Evolutionary conservation across 495 filamentous ascomycete species (phyloP).

Genomic region (Amniculicola lignicola): DNA sequence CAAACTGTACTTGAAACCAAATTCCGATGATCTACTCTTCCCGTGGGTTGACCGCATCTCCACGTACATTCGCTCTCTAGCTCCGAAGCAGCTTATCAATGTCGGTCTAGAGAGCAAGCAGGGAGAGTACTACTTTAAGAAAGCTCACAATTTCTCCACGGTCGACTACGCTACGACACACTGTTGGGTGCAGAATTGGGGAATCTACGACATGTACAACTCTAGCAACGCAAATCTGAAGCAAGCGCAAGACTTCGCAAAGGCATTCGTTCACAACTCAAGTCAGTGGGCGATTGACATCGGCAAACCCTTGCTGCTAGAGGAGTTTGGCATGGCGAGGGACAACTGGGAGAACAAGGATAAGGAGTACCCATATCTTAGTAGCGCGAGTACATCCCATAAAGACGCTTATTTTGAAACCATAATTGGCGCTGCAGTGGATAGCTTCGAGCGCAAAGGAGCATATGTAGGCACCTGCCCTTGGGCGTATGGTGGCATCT

Average conservation of each 20-base stretch:
- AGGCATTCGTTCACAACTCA: constrained; percentile 25
- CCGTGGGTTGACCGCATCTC: constrained; percentile 32
- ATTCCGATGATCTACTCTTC: constrained; percentile 28
- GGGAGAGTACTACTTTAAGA: constrained; percentile 34
- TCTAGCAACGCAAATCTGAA: constrained; percentile 13
- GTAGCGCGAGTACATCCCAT: constrained; percentile 27
- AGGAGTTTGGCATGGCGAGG: constrained; percentile 37
- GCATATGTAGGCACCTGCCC: constrained; percentile 34
- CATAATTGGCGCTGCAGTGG: constrained; percentile 27
- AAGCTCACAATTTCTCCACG: constrained; percentile 27
- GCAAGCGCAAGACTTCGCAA: constrained; percentile 30
- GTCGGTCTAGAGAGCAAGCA: constrained; percentile 36
- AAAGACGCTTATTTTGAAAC: constrained; percentile 35
- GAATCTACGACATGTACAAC: constrained; percentile 36
- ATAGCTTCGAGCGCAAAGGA: constrained; percentile 25
- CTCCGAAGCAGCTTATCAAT: constrained; percentile 32
- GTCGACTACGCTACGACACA: constrained; percentile 37
- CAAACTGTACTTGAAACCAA: constrained; percentile 20
- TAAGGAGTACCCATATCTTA: constrained; percentile 32
- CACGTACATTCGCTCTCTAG: constrained; percentile 25
- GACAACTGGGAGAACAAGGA: constrained; percentile 34
- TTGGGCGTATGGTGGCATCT: constrained; percentile 37
- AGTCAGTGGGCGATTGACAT: constrained; percentile 31
- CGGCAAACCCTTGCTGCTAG: constrained; percentile 33
- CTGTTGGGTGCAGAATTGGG: constrained; percentile 38